A percentile compares a stretch with the other conserved stretches of the same genome.
phyloP scores from a whole-genome alignment of 2,329 filamentous ascomycete genomes.

The Domatiomyces catenatus region DNA sequence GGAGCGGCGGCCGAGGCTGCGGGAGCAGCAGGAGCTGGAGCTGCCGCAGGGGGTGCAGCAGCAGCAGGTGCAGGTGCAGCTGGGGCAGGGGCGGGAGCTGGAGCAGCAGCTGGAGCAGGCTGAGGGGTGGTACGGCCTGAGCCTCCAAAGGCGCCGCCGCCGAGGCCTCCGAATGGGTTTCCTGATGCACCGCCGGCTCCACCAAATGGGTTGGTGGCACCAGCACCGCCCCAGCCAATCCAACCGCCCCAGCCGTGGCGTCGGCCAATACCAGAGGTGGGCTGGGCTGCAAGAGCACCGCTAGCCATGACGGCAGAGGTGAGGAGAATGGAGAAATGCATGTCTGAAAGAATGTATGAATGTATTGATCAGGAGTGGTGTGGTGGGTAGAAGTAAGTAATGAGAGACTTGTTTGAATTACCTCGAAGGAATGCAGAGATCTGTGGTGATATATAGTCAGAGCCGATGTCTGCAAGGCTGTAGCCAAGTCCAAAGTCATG shows the following conservation, averaged over 20 bases:
- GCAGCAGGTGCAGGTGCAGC: conserved; percentile 4
- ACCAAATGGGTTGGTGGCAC: conserved; percentile 4
- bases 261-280: background rate
- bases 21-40: conserved; percentile 21
- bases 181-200: conserved; percentile 6
- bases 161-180: background rate
- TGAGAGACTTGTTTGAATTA: background rate
- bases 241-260: background rate
- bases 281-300: background rate
- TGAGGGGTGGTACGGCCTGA: conserved; percentile 11
- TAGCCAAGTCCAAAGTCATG: background rate
- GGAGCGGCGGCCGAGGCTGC: conserved; percentile 52
- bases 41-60: conserved; percentile 7
- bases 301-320: background rate
- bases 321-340: background rate
- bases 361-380: no score
- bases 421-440: background rate
- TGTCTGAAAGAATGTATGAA: background rate
- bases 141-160: background rate
- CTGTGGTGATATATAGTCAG: background rate
- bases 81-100: conserved; percentile 4
- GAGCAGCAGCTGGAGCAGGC: conserved; percentile 6
- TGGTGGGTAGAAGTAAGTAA: background rate
- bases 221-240: background rate
- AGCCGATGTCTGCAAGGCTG: background rate